These are phyloP conservation scores for Fraxinus dipetala DNA, from an alignment of 305 asterid genomes.

Conservation along the genomic window DNA sequence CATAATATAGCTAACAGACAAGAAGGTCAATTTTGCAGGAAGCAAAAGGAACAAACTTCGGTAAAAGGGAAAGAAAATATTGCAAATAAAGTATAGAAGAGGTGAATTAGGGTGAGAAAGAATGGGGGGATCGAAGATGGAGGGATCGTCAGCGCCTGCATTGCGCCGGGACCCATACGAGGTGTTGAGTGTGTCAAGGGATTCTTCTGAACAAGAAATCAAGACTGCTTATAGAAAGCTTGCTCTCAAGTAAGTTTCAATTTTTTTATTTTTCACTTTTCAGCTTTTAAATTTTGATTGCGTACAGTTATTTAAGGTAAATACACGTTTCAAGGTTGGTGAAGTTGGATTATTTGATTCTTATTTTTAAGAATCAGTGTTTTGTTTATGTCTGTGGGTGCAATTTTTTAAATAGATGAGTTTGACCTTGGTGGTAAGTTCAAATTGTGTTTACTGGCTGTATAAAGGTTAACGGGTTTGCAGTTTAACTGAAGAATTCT, in stretches of 20 bases:
- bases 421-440: background rate
- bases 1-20: conserved; percentile 16
- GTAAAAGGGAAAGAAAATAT: background rate
- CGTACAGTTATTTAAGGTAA: background rate
- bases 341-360: background rate
- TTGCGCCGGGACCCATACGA: conserved; percentile 90
- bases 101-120: conserved; percentile 20
- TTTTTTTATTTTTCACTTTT: background rate
- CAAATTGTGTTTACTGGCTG: background rate
- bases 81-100: background rate
- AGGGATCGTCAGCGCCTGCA: conserved; percentile 64
- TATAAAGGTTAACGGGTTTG: background rate
- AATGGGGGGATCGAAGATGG: conserved; percentile 66
- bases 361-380: conserved; percentile 4
- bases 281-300: background rate
- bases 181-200: conserved; percentile 79
- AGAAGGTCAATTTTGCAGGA: conserved; percentile 1
- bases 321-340: background rate
- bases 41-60: background rate
- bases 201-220: conserved; percentile 92
- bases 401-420: background rate
- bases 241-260: conserved; percentile 73
- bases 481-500: background rate
- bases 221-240: conserved; percentile 95
- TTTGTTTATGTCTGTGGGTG: background rate